Evolutionary conservation across 2,329 filamentous ascomycete species (phyloP).

Genomic region (Alternaria ethzedia): DNA sequence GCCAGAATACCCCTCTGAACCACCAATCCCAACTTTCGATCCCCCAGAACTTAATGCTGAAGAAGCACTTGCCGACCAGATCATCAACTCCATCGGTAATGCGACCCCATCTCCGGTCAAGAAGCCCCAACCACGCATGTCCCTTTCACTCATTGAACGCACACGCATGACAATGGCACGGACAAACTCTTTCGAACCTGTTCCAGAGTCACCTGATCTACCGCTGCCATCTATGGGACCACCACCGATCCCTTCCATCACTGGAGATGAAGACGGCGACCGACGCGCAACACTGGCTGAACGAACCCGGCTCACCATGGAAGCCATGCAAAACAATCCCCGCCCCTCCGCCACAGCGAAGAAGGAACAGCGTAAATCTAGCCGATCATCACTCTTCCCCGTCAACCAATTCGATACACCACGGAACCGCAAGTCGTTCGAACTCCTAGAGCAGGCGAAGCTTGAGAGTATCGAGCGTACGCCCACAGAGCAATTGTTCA

Average conservation of each 20-base stretch:
- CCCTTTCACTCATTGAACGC: slow-evolving; percentile 54
- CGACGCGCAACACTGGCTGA: slow-evolving; percentile 62
- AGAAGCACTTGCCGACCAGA: slow-evolving; percentile 47
- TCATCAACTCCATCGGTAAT: slow-evolving; percentile 48
- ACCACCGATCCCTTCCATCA: slow-evolving; percentile 17
- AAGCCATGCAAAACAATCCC: slow-evolving; percentile 57
- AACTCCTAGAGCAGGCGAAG: slow-evolving; percentile 27
- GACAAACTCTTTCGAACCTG: slow-evolving; percentile 34
- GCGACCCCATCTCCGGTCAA: slow-evolving; percentile 52
- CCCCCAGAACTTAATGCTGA: slow-evolving; percentile 29
- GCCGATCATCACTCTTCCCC: slow-evolving; percentile 49
- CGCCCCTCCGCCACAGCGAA: slow-evolving; percentile 26
- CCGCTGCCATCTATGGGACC: slow-evolving; percentile 19
- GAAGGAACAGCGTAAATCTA: slow-evolving; percentile 27
- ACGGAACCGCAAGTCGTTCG: slow-evolving; percentile 41
- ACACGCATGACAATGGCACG: slow-evolving; percentile 56
- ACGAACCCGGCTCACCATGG: slow-evolving; percentile 82
- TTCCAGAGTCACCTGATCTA: slow-evolving; percentile 29
- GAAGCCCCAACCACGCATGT: slow-evolving; percentile 46
- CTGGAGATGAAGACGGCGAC: slow-evolving; percentile 23
- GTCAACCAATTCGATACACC: slow-evolving; percentile 65
- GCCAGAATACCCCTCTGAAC: slow-evolving; percentile 24
- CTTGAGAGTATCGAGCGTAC: slow-evolving; percentile 47
- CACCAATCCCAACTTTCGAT: slow-evolving; percentile 22
- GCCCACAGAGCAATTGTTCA: slow-evolving; percentile 73